phyloP scores from a whole-genome alignment of 495 filamentous ascomycete genomes.

The Annulohypoxylon moriforme region DNA sequence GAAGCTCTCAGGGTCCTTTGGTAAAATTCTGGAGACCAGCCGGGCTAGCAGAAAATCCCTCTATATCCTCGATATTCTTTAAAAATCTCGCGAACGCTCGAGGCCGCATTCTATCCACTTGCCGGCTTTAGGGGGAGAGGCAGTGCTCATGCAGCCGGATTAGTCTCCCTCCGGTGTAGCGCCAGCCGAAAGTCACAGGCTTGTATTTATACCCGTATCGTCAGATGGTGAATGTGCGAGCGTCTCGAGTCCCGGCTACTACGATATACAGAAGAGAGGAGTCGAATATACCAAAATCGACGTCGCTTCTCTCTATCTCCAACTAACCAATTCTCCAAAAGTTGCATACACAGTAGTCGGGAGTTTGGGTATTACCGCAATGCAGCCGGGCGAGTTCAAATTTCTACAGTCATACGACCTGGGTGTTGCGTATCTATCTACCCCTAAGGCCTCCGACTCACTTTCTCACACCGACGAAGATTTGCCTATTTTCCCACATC shows the following conservation, averaged over 20 bases:
- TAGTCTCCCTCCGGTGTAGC: slow-evolving; percentile 26
- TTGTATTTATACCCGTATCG: slow-evolving; percentile 26
- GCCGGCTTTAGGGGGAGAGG: slow-evolving; percentile 31
- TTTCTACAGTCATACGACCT: slow-evolving; percentile 33
- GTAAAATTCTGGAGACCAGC: slow-evolving; percentile 8
- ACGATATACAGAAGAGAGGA: slow-evolving; percentile 30
- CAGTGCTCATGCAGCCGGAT: slow-evolving; percentile 34
- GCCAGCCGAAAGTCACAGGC: slow-evolving; percentile 29
- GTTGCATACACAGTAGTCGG: slow-evolving; percentile 31
- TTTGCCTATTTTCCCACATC: slow-evolving; percentile 25
- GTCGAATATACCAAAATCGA: slow-evolving; percentile 19
- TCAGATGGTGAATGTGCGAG: slow-evolving; percentile 29
- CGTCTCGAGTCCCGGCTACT: slow-evolving; percentile 29
- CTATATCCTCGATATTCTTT: slow-evolving; percentile 1
- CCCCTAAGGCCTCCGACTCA: slow-evolving; percentile 6
- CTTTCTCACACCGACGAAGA: slow-evolving; percentile 1
- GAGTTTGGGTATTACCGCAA: slow-evolving; percentile 43
- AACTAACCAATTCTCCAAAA: slow-evolving; percentile 37
- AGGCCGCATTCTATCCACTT: slow-evolving; percentile 24
- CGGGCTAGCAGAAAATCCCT: slow-evolving; percentile 27
- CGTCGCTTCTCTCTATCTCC: slow-evolving; percentile 9
- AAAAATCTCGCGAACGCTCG: slow-evolving; percentile 17
- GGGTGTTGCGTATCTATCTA: slow-evolving; percentile 20
- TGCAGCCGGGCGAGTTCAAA: slow-evolving; percentile 23
- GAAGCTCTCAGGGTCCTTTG: slow-evolving; percentile 4